These are phyloP conservation scores for Pythium graminicola DNA, from an alignment of 352 stramenopile species.

Conservation along the genomic window DNA sequence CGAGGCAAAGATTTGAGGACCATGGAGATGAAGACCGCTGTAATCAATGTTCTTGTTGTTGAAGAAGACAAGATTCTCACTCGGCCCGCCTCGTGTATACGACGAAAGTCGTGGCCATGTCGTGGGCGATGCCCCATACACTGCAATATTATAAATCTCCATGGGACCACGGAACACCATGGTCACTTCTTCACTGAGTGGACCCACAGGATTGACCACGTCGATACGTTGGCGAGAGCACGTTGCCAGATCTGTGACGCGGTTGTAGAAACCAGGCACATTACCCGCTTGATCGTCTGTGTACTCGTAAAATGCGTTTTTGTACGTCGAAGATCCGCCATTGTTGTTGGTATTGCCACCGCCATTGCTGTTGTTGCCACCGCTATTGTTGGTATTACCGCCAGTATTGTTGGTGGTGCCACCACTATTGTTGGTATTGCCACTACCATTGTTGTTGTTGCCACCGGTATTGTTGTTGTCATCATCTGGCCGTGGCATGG, in stretches of 20 bases:
- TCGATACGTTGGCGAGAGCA: slow-evolving; percentile 44
- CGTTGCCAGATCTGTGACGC: slow-evolving; percentile 57
- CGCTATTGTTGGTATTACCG: neutral
- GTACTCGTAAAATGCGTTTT: slow-evolving; percentile 16
- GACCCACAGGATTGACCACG: slow-evolving; percentile 40
- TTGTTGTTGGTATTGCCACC: neutral
- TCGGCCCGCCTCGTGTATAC: slow-evolving; percentile 41
- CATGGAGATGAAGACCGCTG: slow-evolving; percentile 27
- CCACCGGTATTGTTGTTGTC: neutral
- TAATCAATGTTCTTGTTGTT: slow-evolving; percentile 84
- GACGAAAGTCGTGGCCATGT: slow-evolving; percentile 55
- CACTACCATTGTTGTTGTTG: neutral
- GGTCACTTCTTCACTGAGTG: slow-evolving; percentile 59
- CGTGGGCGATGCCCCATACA: slow-evolving; percentile 56
- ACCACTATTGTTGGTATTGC: neutral
- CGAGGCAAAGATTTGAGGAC: slow-evolving; percentile 54
- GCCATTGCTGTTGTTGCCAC: neutral
- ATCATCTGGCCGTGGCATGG: neutral
- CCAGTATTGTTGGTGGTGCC: neutral
- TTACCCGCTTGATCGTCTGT: slow-evolving; percentile 14
- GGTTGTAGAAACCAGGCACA: slow-evolving; percentile 45
- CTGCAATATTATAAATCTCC: slow-evolving; percentile 62
- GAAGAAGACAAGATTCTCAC: slow-evolving; percentile 71
- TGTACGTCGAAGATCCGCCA: neutral
- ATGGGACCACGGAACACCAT: slow-evolving; percentile 60